Percentiles rank a stretch among this genome's conserved stretches.
These are phyloP conservation scores for Coemansia sp. DNA, from an alignment of 192 early-diverging fungal genomes.

Conservation along the genomic window DNA sequence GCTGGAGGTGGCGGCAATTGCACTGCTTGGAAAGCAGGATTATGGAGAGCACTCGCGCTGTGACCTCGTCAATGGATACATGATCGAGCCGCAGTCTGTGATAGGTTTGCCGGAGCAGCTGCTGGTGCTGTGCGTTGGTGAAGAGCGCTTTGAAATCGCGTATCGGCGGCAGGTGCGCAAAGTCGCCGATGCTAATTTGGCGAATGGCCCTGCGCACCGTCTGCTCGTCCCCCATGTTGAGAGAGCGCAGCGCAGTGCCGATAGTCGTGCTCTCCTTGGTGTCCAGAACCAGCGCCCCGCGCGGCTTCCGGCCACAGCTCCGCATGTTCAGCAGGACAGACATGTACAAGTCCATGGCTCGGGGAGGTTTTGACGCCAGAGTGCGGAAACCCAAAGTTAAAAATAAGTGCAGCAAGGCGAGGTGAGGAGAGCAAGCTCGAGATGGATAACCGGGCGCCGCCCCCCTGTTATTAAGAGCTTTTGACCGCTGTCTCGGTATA, in stretches of 20 bases:
- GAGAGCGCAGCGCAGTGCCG: not conserved
- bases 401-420: too few species aligned
- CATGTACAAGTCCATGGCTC: conserved; percentile 24
- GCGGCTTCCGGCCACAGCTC: not conserved
- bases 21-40: conserved; percentile 29
- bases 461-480: too few species aligned
- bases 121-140: conserved; percentile 3
- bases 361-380: too few species aligned
- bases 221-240: conserved; percentile 14
- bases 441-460: too few species aligned
- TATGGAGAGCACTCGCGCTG: conserved; percentile 20
- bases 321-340: conserved; percentile 20
- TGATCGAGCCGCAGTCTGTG: conserved; percentile 3
- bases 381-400: too few species aligned
- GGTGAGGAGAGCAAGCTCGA: too few species aligned
- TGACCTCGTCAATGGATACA: conserved; percentile 17
- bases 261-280: not conserved
- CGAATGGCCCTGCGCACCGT: conserved; percentile 12
- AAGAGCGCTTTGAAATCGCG: conserved; percentile 23
- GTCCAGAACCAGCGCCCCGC: conserved; percentile 5
- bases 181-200: conserved; percentile 25
- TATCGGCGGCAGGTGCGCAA: conserved; percentile 25
- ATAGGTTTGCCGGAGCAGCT: conserved; percentile 12
- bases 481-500: too few species aligned
- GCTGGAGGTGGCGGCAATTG: conserved; percentile 14